Evolutionary conservation across 306 rosid species (phyloP).

Genomic region (Purshia tridentata): DNA sequence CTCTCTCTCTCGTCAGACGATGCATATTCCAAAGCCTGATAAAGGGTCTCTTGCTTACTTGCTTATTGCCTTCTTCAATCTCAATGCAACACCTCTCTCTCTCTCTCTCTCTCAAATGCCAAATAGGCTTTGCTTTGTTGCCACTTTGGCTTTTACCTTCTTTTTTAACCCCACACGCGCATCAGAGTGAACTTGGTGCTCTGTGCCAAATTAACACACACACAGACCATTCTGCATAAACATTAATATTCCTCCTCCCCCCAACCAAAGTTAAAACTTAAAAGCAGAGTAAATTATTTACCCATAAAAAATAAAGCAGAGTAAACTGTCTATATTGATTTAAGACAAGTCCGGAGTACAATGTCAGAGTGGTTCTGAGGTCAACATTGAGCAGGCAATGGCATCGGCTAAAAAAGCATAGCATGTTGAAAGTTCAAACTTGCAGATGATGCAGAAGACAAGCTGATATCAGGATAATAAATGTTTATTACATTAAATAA

Average conservation of each 20-base stretch:
- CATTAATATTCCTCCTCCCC: background rate
- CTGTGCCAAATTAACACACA: conserved; percentile 23
- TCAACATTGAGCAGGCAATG: conserved; percentile 14
- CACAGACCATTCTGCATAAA: too few species aligned
- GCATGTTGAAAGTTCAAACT: conserved; percentile 9
- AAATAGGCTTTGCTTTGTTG: background rate
- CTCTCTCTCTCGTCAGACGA: background rate
- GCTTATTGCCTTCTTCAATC: conserved; percentile 6
- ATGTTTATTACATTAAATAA: background rate
- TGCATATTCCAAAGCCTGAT: conserved; percentile 37
- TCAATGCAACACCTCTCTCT: background rate
- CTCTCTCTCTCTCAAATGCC: background rate
- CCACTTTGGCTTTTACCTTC: background rate
- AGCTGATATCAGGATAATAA: background rate
- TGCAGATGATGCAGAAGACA: conserved; percentile 3
- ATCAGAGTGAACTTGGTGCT: conserved; percentile 23
- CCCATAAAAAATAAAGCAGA: too few species aligned
- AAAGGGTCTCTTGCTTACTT: background rate
- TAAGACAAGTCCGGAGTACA: conserved; percentile 2
- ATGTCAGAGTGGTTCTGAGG: conserved; percentile 10
- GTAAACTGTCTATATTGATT: background rate
- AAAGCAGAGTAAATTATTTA: background rate
- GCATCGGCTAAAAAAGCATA: background rate
- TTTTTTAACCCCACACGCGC: conserved; percentile 36
- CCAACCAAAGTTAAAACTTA: background rate